Conservation (phyloP, 768 basidiomycete species). For the Mycena vitilis region DNA sequence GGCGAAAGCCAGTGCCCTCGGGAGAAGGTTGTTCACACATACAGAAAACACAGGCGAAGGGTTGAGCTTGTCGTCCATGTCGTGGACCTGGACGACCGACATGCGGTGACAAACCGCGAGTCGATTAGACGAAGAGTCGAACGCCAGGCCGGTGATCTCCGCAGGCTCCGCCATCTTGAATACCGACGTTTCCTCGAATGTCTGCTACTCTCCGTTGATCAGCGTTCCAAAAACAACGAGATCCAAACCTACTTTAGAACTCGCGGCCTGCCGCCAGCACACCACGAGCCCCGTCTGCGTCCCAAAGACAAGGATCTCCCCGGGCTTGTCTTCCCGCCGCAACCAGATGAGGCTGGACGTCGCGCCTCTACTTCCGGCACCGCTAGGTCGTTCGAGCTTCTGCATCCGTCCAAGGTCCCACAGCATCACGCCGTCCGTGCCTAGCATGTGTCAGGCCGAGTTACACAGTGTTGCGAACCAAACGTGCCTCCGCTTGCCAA, state of each 20-base stretch:
- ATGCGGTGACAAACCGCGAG: slow-evolving; percentile 33
- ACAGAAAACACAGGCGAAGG: neutral
- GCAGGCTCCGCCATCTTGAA: slow-evolving; percentile 17
- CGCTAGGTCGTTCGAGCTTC: neutral
- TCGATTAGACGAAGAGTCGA: slow-evolving; percentile 32
- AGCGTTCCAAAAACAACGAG: neutral
- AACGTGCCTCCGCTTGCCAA: slow-evolving; percentile 22
- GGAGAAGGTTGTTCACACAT: neutral
- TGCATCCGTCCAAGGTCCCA: slow-evolving; percentile 16
- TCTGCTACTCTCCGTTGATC: neutral
- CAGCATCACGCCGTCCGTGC: slow-evolving; percentile 7
- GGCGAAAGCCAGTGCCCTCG: neutral
- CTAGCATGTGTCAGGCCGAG: slow-evolving; percentile 1
- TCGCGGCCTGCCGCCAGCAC: slow-evolving; percentile 21
- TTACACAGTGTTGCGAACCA: no score
- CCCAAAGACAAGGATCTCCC: slow-evolving; percentile 26
- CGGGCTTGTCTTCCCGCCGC: slow-evolving; percentile 25
- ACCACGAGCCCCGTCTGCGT: slow-evolving; percentile 26
- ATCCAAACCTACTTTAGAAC: neutral
- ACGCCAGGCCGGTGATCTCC: slow-evolving; percentile 36
- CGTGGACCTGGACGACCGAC: slow-evolving; percentile 28
- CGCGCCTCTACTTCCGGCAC: slow-evolving; percentile 13
- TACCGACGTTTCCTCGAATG: slow-evolving; percentile 30
- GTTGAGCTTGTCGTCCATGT: slow-evolving; percentile 6
- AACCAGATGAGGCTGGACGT: slow-evolving; percentile 29